Evolutionary conservation across 805 yeast species (phyloP), one percentile per base, ranked within the genome.

Genomic region (Grigorovia humatica): DNA sequence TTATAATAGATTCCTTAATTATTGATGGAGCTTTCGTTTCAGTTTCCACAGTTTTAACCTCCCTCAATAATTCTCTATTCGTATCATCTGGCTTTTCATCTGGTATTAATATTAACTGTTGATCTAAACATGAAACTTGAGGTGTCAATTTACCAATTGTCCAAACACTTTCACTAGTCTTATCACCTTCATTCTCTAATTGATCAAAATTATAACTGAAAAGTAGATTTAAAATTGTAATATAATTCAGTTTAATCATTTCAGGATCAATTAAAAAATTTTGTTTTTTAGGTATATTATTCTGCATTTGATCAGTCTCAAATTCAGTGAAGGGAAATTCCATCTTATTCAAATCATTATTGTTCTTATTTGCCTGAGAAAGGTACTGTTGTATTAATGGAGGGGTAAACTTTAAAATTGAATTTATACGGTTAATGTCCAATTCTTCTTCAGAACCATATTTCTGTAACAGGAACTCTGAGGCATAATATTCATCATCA

Each of bases 161-260:
- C 99, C 99, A 93, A 0, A 95, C 88, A 52, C 95, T 85, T 66
- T 93, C 99, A 4, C 86, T 81, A 17, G 80, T 88, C 49, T 80
- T 78, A 17, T 74, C 80, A n/a, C 82, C 83, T 60, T 78, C 80
- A 41, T 83, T 88, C 50, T 85, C 84, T 41, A 96, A 71, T 48
- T 77, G 67, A 56, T 93, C 97, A 63, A 83, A 89, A 50, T 78
- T 77, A 58, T 81, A 85, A 1, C 85, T 81, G 67, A 85, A 93
- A 18, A 93, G 57, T 0, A 90, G 56, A 20, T 86, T 79, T 0
- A 88, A 63, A 1, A 91, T 65, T 0, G 86, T 74, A 43, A 82
- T 73, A 59, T 88, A 83, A 0, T 80, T 62, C n/a, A 79, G 74
- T 54, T 80, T 75, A 1, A 75, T 71, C 46, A 78, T 76, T 2